Evolutionary conservation across 2,329 filamentous ascomycete genomes (phyloP).

Genomic region (Fusarium acutatum): DNA sequence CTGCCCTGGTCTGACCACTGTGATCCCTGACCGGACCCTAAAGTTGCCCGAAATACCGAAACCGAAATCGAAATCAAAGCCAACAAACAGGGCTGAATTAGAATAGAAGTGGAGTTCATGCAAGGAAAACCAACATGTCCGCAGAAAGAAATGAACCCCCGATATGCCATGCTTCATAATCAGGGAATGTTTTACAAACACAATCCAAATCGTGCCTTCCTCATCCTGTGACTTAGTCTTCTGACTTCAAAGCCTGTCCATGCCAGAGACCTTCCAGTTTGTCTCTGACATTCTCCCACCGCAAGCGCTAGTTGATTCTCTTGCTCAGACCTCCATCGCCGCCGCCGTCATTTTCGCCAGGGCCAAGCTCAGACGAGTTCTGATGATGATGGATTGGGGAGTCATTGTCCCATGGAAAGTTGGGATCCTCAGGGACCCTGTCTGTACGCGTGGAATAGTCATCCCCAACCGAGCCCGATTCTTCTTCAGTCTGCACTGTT

Average conservation of each 20-base stretch:
- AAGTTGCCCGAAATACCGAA: constrained; percentile 28
- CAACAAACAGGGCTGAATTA: constrained; percentile 28
- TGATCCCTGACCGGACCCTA: constrained; percentile 12
- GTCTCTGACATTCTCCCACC: constrained; percentile 25
- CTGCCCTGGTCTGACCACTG: neutral
- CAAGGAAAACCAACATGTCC: constrained; percentile 18
- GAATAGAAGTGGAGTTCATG: constrained; percentile 23
- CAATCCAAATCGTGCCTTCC: neutral
- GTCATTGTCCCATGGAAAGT: constrained; percentile 50
- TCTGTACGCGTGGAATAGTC: constrained; percentile 33
- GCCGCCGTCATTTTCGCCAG: constrained; percentile 25
- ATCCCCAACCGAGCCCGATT: constrained; percentile 2
- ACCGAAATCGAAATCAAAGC: constrained; percentile 32
- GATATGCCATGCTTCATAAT: neutral
- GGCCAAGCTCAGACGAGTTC: constrained; percentile 39
- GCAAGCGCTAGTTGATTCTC: constrained; percentile 8
- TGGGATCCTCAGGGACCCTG: constrained; percentile 40
- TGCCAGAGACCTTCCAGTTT: constrained; percentile 27
- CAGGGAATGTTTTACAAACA: neutral
- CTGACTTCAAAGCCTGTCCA: neutral
- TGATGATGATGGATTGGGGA: constrained; percentile 49
- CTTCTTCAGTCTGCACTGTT: neutral
- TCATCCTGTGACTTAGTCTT: neutral
- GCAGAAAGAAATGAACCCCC: neutral
- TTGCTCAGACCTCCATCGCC: constrained; percentile 8